phyloP scores from a whole-genome alignment of 2,329 filamentous ascomycete genomes.

The Ceratocystis eucalypticola region DNA sequence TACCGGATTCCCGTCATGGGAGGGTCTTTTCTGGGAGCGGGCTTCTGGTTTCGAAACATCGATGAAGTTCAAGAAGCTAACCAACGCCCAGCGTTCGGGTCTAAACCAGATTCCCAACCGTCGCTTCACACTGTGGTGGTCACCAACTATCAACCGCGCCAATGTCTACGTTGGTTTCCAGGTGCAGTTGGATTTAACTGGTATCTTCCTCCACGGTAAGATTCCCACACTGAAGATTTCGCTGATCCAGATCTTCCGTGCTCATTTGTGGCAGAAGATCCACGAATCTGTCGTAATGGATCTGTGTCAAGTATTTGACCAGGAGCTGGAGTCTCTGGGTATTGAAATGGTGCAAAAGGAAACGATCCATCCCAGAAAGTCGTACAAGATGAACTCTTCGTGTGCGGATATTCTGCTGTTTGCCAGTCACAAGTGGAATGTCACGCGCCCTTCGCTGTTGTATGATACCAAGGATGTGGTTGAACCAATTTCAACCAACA shows the following conservation, averaged over 20 bases:
- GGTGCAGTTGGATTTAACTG: conserved; percentile 91
- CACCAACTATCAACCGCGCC: conserved; percentile 79
- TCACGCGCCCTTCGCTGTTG: conserved; percentile 79
- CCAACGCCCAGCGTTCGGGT: conserved; percentile 92
- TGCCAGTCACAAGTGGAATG: conserved; percentile 97
- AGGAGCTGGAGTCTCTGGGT: conserved; percentile 86
- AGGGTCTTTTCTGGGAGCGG: conserved; percentile 84
- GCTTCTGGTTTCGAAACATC: conserved; percentile 43
- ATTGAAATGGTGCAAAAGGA: conserved; percentile 98
- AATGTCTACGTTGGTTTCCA: conserved; percentile 99
- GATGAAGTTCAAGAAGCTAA: conserved; percentile 99
- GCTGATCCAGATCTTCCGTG: conserved; percentile 96
- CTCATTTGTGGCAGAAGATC: conserved; percentile 99
- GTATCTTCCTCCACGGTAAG: conserved; percentile 98
- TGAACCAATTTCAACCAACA: conserved; percentile 88
- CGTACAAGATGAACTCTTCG: conserved; percentile 99
- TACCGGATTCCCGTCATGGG: conserved; percentile 93
- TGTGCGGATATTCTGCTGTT: conserved; percentile 96
- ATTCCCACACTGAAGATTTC: conserved; percentile 97
- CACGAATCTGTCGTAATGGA: conserved; percentile 99
- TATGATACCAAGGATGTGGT: conserved; percentile 96
- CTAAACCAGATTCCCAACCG: conserved; percentile 97
- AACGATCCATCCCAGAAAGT: conserved; percentile 97
- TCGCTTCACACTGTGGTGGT: conserved; percentile 98
- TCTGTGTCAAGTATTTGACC: conserved; percentile 94